Evolutionary conservation across 306 rosid genomes (phyloP), one percentile per base, ranked within the genome.

Genomic region (Cyamopsis tetragonoloba): DNA sequence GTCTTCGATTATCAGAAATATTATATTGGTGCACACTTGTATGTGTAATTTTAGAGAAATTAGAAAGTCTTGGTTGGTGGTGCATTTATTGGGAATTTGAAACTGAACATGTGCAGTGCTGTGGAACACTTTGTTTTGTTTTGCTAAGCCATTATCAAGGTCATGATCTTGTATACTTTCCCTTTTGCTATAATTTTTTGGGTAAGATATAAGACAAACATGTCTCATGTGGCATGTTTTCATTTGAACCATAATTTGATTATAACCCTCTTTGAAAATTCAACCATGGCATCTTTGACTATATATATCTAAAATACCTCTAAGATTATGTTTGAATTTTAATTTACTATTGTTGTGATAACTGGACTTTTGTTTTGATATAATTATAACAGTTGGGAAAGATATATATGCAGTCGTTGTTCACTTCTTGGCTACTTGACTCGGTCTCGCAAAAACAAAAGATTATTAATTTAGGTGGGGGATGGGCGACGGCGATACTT

Each of bases 71-170:
- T 42, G 68, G 82, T 59, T 83, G 88, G 74, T 80, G 84, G 74
- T 78, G 74, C 81, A 83, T 83, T 81, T 34, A 73, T 70, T 83
- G 80, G 75, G 71, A 70, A 49, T 77, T 85, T 78, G 76, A 80
- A 75, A 60, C 60, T 71, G 46, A 68, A 70, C 78, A 70, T 75
- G 76, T 62, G 84, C 84, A 19, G 55, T 75, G 74, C 62, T 82
- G 58, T 42, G 62, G 11, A 32, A 7, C 49, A 22, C 32, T 15
- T n/a, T 61, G 71, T 78, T 55, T 43, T 71, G 8, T 70, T 70
- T 62, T 74, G 73, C 51, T 24, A 37, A 8, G 37, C 77, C 66
- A 37, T 54, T 67, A 48, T 39, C 49, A 14, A 42, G 6, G n/a
- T 55, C 74, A 37, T 54, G 79, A 17, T 58, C 58, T 13, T 66